A percentile compares a stretch with the other conserved stretches of the same genome.
These are phyloP conservation scores for Thielaviopsis punctulata DNA, from an alignment of 2,329 filamentous ascomycete species.

Conservation along the genomic window DNA sequence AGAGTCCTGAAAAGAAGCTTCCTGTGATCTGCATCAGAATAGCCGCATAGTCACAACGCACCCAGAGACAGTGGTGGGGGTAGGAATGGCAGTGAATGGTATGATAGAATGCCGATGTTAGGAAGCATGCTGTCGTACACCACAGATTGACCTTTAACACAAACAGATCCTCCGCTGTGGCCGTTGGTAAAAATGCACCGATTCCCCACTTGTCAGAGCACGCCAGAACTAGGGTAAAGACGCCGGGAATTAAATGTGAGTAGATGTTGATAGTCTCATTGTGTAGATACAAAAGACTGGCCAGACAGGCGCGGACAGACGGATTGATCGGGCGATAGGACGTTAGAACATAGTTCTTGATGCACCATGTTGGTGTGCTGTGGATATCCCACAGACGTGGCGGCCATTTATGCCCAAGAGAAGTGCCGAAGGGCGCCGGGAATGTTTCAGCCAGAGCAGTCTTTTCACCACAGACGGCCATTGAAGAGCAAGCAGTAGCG, in stretches of 20 bases:
- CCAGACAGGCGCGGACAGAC: slow-evolving; percentile 21
- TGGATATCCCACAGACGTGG: not conserved
- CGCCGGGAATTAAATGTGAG: slow-evolving; percentile 25
- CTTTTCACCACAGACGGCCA: not conserved
- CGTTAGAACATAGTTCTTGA: slow-evolving; percentile 12
- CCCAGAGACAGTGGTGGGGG: slow-evolving; percentile 20
- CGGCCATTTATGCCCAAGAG: not conserved
- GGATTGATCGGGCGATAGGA: slow-evolving; percentile 26
- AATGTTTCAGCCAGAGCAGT: not conserved
- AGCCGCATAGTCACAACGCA: slow-evolving; percentile 22
- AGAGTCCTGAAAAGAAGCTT: slow-evolving; percentile 23
- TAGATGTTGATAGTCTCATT: slow-evolving; percentile 21
- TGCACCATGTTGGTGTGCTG: slow-evolving; percentile 16
- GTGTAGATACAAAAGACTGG: slow-evolving; percentile 23
- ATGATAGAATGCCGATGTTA: slow-evolving; percentile 23
- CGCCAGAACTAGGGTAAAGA: slow-evolving; percentile 20
- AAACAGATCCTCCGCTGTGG: slow-evolving; percentile 19
- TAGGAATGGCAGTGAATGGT: slow-evolving; percentile 24
- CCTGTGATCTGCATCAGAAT: slow-evolving; percentile 23
- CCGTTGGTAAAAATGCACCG: slow-evolving; percentile 18
- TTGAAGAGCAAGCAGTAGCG: not conserved
- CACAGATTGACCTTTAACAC: slow-evolving; percentile 24
- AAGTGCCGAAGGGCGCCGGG: not conserved
- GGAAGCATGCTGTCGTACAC: slow-evolving; percentile 21
- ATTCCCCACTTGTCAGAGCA: slow-evolving; percentile 16